A percentile compares a stretch with the other conserved stretches of the same genome.
These are phyloP conservation scores for Eutrema japonicum DNA, from an alignment of 345 rosid species.

Conservation along the genomic window DNA sequence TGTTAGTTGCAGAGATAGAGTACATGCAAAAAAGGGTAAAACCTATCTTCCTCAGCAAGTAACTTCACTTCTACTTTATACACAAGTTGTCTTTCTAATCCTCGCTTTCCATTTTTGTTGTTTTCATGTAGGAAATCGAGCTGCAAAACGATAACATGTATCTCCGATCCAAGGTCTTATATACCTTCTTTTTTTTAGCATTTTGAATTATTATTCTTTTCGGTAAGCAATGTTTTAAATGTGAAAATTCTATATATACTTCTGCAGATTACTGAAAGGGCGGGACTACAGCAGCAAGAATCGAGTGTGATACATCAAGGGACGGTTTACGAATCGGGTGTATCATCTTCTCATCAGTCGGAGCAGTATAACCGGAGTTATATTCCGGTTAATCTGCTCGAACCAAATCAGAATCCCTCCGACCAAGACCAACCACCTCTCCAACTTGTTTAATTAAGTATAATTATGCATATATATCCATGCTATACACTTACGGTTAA, in stretches of 20 bases:
- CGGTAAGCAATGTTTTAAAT: not conserved
- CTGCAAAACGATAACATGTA: slow-evolving; percentile 81
- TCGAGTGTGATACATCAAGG: slow-evolving; percentile 52
- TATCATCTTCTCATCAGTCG: slow-evolving; percentile 50
- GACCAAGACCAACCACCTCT: slow-evolving; percentile 64
- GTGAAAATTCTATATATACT: not conserved
- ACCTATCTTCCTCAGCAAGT: slow-evolving; percentile 26
- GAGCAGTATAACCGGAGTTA: slow-evolving; percentile 63
- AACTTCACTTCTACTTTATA: slow-evolving; percentile 1
- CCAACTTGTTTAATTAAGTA: slow-evolving; percentile 63
- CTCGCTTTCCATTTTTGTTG: not conserved
- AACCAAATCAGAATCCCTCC: slow-evolving; percentile 59
- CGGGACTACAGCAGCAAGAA: slow-evolving; percentile 51
- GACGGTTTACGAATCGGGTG: slow-evolving; percentile 48
- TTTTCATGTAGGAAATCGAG: slow-evolving; percentile 66
- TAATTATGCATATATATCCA: slow-evolving; percentile 25
- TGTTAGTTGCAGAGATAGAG: slow-evolving; percentile 83
- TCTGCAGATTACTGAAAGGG: slow-evolving; percentile 64
- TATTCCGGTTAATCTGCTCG: slow-evolving; percentile 63
- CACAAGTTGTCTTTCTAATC: not conserved
- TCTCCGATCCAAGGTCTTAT: slow-evolving; percentile 70
- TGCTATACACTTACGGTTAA: slow-evolving; percentile 23
- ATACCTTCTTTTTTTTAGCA: not conserved
- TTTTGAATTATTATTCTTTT: not conserved
- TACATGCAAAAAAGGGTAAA: slow-evolving; percentile 92